Base-by-base conservation (phyloP, 2,329 filamentous ascomycete species). In the Rhinocladiella similis region DNA sequence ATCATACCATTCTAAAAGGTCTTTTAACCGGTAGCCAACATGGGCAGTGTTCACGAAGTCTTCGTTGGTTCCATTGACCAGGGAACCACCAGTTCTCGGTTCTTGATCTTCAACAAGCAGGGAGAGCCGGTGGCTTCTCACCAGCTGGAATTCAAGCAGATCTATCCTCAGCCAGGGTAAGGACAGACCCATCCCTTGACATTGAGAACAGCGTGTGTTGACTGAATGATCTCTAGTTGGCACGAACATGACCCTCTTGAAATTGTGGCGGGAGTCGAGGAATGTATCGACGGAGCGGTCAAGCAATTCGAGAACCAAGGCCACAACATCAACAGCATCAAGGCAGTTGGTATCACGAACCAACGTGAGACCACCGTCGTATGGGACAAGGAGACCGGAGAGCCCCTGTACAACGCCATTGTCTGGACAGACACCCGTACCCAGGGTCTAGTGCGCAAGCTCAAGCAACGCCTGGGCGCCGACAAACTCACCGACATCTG, bases 371-470 rank as follows among this genome's bases (percentile, higher is more conserved):
- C 91, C 1, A 90, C 88, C 1, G 79, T 96, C 1, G 86, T 91
- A 22, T 96, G 91, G 91, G 90, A 96, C 71, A 83, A 80, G 66
- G 80, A 82, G 63, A 94, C 89, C 1, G 91, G 91, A 62, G 82
- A 94, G 70, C 85, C 90, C 3, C 77, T 96, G 14, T 82, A 90
- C 75, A 91, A 93, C 68, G 91, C 91, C 56, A 88, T 96, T 59
- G 91, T 91, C 43, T 96, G 91, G 91, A 88, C 91, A 27, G 91
- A 96, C 69, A 96, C 91, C 27, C 82, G 91, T 50, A 93, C 90
- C 50, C 82, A 84, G 63, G 80, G 82, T 47, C 76, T 96, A 38
- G 90, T 94, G 25, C 85, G 89, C 57, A 88, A 93, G 66, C 77
- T 96, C 45, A 91, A 91, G 73, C 72, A 75, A 14, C 81, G 81